Evolutionary conservation across 2,329 filamentous ascomycete species (phyloP).

Genomic region (Mycogone perniciosa): DNA sequence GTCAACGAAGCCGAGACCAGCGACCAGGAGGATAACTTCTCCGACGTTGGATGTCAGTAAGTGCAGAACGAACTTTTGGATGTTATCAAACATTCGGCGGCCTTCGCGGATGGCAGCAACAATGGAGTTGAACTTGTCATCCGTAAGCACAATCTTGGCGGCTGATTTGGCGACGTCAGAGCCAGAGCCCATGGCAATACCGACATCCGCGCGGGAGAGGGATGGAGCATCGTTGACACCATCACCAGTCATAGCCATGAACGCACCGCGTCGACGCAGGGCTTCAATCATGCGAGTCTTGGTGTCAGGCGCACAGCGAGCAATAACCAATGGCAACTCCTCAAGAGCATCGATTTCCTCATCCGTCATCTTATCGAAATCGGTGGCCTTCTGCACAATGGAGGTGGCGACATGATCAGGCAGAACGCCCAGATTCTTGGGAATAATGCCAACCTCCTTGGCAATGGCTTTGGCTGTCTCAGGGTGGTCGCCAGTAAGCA

Average conservation of each 20-base stretch:
- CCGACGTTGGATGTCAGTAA: conserved; percentile 76
- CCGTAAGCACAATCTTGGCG: conserved; percentile 73
- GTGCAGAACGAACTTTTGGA: conserved; percentile 81
- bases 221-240: conserved; percentile 84
- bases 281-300: conserved; percentile 91
- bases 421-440: conserved; percentile 52
- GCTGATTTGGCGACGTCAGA: conserved; percentile 83
- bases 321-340: conserved; percentile 72
- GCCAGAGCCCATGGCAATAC: conserved; percentile 85
- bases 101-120: conserved; percentile 78
- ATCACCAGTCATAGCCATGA: conserved; percentile 84
- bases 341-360: conserved; percentile 69
- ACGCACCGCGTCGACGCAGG: conserved; percentile 67
- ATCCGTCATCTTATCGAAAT: conserved; percentile 73
- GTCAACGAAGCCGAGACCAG: conserved; percentile 79
- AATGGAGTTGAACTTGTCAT: conserved; percentile 85
- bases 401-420: conserved; percentile 57
- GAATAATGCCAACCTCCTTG: conserved; percentile 70
- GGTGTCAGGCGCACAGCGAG: conserved; percentile 76
- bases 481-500: conserved; percentile 79
- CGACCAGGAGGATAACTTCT: conserved; percentile 73
- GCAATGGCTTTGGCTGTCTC: conserved; percentile 75
- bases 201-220: conserved; percentile 73
- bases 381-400: conserved; percentile 67
- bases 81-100: conserved; percentile 80